A percentile compares a stretch with the other conserved stretches of the same genome.
phyloP scores from a whole-genome alignment of 257 asterid species.

The Eucommia ulmoides region DNA sequence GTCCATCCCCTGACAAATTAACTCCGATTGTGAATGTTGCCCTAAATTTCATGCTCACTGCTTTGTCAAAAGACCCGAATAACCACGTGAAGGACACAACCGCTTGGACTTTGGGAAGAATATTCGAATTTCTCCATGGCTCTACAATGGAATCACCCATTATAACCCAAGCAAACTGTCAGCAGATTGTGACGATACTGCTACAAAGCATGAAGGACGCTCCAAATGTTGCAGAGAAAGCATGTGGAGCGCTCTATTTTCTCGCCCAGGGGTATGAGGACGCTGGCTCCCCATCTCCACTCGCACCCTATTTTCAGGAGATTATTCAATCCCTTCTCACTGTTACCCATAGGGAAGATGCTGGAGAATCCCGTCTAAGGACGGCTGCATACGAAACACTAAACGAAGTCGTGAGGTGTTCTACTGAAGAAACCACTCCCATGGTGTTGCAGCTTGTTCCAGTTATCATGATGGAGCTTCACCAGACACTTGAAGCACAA shows the following conservation, averaged over 20 bases:
- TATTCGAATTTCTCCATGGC: slow-evolving; percentile 52
- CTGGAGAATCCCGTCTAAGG: slow-evolving; percentile 17
- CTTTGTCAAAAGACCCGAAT: slow-evolving; percentile 41
- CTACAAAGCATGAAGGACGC: slow-evolving; percentile 20
- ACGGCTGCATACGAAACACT: slow-evolving; percentile 20
- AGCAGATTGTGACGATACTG: slow-evolving; percentile 18
- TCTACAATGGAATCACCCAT: slow-evolving; percentile 16
- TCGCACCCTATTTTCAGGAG: slow-evolving; percentile 18
- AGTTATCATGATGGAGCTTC: slow-evolving; percentile 16
- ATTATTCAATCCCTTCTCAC: slow-evolving; percentile 17
- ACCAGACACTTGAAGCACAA: slow-evolving; percentile 16
- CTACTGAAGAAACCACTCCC: slow-evolving; percentile 17
- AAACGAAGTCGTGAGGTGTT: slow-evolving; percentile 20
- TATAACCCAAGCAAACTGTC: slow-evolving; percentile 17
- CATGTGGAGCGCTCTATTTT: slow-evolving; percentile 19
- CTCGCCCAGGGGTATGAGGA: slow-evolving; percentile 22
- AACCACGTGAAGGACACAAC: slow-evolving; percentile 57
- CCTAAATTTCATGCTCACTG: slow-evolving; percentile 44
- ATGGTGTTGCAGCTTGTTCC: slow-evolving; percentile 17
- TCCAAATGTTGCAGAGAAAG: slow-evolving; percentile 19
- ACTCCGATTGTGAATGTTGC: slow-evolving; percentile 43
- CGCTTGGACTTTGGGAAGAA: slow-evolving; percentile 51
- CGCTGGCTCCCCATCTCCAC: slow-evolving; percentile 14
- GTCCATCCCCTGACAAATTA: slow-evolving; percentile 44
- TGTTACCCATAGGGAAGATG: slow-evolving; percentile 19